phyloP scores from a whole-genome alignment of 2,329 filamentous ascomycete species.

The Cadophora luteo-olivacea region DNA sequence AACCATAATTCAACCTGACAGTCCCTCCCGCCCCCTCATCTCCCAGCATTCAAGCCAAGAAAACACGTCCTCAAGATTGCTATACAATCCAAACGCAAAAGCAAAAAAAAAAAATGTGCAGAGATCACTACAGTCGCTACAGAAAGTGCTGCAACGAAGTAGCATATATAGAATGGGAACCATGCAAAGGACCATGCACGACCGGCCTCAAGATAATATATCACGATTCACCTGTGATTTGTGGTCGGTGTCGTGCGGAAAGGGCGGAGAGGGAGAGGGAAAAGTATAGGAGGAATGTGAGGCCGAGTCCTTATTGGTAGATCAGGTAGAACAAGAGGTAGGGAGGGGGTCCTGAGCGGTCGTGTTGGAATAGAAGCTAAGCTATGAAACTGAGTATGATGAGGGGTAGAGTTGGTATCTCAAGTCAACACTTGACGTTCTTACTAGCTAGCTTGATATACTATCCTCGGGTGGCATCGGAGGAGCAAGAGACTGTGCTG shows the following conservation, averaged over 20 bases:
- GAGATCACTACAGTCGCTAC: not conserved
- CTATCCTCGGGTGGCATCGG: no score
- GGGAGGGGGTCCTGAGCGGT: not conserved
- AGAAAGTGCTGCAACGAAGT: not conserved
- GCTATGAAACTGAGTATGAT: no score
- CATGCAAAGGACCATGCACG: not conserved
- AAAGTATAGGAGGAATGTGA: not conserved
- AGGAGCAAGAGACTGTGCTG: no score
- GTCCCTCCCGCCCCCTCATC: no score
- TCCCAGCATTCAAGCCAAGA: no score
- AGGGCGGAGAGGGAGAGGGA: not conserved
- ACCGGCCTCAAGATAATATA: not conserved
- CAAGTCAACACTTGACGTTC: no score
- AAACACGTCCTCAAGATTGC: no score
- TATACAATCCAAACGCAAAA: no score
- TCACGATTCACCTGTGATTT: not conserved
- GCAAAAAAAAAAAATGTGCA: slow-evolving; percentile 1
- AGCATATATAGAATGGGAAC: not conserved
- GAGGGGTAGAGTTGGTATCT: no score
- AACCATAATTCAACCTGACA: no score
- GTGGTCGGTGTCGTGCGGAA: not conserved
- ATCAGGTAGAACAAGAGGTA: not conserved
- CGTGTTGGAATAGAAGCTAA: no score
- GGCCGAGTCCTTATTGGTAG: not conserved
- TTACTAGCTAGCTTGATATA: no score